phyloP scores from a whole-genome alignment of 148 eudicot species.

The Chenopodium formosanum region DNA sequence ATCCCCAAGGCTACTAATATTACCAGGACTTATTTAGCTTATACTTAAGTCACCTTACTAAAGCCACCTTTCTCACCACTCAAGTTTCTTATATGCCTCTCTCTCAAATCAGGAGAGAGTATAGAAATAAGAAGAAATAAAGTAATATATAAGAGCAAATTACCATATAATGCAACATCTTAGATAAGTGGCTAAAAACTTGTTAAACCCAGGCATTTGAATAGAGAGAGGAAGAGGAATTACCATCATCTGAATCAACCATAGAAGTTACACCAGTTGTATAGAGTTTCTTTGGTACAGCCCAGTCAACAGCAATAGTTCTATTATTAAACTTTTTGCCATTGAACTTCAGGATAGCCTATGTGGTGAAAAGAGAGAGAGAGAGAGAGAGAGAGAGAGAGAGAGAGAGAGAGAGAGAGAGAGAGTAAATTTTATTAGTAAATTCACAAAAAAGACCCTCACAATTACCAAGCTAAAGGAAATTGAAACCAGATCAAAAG shows the following conservation, averaged over 20 bases:
- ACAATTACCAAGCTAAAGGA: background rate
- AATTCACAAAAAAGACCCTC: background rate
- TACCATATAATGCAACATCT: background rate
- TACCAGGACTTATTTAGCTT: background rate
- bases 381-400: no score
- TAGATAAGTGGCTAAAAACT: background rate
- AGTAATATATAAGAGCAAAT: no score
- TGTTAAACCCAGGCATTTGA: background rate
- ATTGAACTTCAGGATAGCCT: slow-evolving; percentile 91
- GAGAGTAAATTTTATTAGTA: no score
- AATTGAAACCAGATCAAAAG: slow-evolving; percentile 15
- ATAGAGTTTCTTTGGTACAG: slow-evolving; percentile 80
- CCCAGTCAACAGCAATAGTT: slow-evolving; percentile 97
- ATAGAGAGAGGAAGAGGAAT: background rate
- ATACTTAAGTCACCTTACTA: background rate
- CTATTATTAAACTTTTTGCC: slow-evolving; percentile 62
- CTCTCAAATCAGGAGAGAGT: background rate
- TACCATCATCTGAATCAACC: slow-evolving; percentile 61
- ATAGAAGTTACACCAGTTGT: slow-evolving; percentile 41
- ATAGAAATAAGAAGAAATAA: background rate
- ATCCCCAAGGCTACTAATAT: background rate
- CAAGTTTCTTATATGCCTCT: background rate
- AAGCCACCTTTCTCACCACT: background rate
- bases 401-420: no score
- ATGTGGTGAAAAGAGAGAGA: background rate